Evolutionary conservation across 139 green algal species (phyloP).

Genomic region (Chlorokybus atmophyticus): DNA sequence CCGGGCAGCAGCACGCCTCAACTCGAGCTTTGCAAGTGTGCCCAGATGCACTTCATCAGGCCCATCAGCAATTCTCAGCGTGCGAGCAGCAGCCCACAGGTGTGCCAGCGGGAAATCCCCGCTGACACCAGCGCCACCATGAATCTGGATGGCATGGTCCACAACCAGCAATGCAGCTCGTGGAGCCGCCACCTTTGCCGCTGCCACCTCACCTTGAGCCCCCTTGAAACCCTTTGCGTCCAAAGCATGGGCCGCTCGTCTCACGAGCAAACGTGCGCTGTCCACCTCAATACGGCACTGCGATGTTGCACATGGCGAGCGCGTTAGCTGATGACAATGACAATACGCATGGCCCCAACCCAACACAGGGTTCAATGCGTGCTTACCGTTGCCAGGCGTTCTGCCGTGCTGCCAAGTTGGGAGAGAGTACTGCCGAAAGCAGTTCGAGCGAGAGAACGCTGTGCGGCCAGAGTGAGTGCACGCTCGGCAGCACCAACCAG

Average conservation of each 20-base stretch:
- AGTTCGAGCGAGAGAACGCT: conserved; percentile 32
- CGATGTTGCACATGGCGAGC: background rate
- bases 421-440: conserved; percentile 54
- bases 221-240: conserved; percentile 69
- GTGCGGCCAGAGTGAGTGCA: conserved; percentile 49
- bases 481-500: conserved; percentile 71
- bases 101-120: conserved; percentile 64
- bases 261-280: conserved; percentile 47
- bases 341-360: background rate
- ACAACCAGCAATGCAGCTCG: conserved; percentile 45
- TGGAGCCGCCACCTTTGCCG: conserved; percentile 42
- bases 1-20: too few relatives aligned
- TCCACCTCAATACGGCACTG: conserved; percentile 23
- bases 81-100: conserved; percentile 69
- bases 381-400: too few relatives aligned
- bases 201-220: conserved; percentile 28
- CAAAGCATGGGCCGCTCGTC: conserved; percentile 59
- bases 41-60: conserved; percentile 91
- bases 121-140: conserved; percentile 69
- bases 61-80: conserved; percentile 87
- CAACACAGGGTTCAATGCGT: background rate
- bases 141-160: conserved; percentile 78
- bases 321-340: too few relatives aligned
- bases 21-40: conserved; percentile 75
- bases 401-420: too few relatives aligned